Base-by-base conservation (phyloP, 768 basidiomycete genomes). In the Amanita inopinata region DNA sequence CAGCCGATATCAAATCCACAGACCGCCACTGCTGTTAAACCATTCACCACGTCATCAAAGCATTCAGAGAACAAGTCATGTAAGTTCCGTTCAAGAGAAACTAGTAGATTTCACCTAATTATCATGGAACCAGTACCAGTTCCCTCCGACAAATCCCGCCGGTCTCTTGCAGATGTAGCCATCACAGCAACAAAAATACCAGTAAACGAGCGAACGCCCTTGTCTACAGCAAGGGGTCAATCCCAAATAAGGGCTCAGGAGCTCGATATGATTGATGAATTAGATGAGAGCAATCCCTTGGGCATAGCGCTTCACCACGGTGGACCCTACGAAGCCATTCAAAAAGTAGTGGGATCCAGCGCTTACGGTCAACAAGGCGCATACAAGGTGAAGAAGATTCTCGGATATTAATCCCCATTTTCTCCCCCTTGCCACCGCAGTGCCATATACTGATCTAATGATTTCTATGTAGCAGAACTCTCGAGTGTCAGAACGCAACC, bases 281-380 rank as follows among this genome's bases (percentile, higher is more conserved):
- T 88, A 24, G 86, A 88, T 56, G 82, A 84, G 55, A 74, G 76
- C 4, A 81, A 78, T 56, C 83, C 84, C 1, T 66, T 78, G 45
- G 84, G 84, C 3, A 46, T 68, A 5, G 58, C 66, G 12, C 61
- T 80, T 48, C 85, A 87, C 54, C 83, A 87, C 51, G 66, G 64
- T 23, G 79, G 83, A 0, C 83, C 83, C n/a, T 89, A 87, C 52
- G 82, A 88, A 53, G 81, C 71, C 2, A 67, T 73, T 30, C 55
- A 56, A 28, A 63, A 56, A 33, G 51, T 64, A 30, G 54, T 56
- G 2, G 59, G 60, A 40, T 50, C 43, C n/a, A n/a, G 20, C 14
- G 10, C 34, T 14, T 25, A 44, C 7, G n/a, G 9, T 14, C 43
- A 30, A 5, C 33, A 7, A 17, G 18, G 15, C 20, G 14, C 34